Base-by-base conservation (phyloP, 2,329 filamentous ascomycete genomes). In the Mollisiaceae sp. region DNA sequence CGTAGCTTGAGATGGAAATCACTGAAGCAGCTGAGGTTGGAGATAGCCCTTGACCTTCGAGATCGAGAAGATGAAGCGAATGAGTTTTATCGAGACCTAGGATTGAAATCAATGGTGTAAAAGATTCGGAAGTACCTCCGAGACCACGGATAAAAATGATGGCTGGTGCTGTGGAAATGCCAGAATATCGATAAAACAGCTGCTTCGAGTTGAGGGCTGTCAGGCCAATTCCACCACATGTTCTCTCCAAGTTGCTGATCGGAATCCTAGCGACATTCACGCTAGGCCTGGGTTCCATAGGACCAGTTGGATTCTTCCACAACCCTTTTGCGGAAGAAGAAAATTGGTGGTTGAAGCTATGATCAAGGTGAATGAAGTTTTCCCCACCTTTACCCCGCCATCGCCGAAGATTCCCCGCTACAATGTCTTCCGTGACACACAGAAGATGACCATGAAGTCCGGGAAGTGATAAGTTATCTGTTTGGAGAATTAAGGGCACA, bases 81-180 rank as follows among this genome's bases (percentile, higher is more conserved):
- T 78, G 73, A 1, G 72, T 69, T 14, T 73, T 66, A 4, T 68
- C 63, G 11, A 79, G 75, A 2, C 63, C 69, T 0, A 82, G 68
- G 1, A 71, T 20, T 24, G 76, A 66, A 32, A 84, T 76, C 8
- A 86, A 71, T 0, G 85, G 83, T 0, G 71, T 74, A 72, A 78
- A 86, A 69, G 76, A 81, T 4, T 80, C 77, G 2, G 76, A 76
- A 0, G 78, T 82, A 2, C 79, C 81, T 3, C 84, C 84, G 0
- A 87, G 77, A 6, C 85, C 85, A 66, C 87, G 85, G n/a, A 87
- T 74, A 67, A 86, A 86, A 27, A 86, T 73, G 8, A 84, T 73
- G 0, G 78, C 70, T 2, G 73, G 61, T 1, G 14, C 68, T 73
- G 15, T 67, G 72, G 32, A 65, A 78, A 36, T 73, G 39, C 36